Percentiles rank a stretch among this genome's conserved stretches.
phyloP scores from a whole-genome alignment of 495 filamentous ascomycete genomes.

The Lepraria neglecta region DNA sequence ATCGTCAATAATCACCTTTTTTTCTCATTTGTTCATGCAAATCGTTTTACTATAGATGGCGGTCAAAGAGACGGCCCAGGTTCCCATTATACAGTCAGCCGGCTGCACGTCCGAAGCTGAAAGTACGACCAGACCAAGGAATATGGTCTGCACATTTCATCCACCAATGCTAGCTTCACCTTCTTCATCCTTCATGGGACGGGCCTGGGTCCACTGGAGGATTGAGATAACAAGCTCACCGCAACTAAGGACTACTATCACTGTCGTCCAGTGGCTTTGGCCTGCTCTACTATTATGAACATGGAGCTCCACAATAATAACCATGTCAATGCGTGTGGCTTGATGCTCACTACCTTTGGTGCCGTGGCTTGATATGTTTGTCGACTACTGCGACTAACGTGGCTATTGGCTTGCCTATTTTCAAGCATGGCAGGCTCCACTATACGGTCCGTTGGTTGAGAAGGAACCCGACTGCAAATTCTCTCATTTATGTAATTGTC shows the following conservation, averaged over 20 bases:
- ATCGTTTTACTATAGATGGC: too few species aligned
- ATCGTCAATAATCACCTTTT: too few species aligned
- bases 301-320: constrained; percentile 4
- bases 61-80: too few species aligned
- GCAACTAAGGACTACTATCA: neutral
- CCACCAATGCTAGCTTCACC: too few species aligned
- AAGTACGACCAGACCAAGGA: too few species aligned
- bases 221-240: constrained; percentile 1
- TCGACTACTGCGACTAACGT: neutral
- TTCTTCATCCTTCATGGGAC: too few species aligned
- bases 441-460: neutral
- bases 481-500: neutral
- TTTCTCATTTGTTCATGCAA: too few species aligned
- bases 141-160: too few species aligned
- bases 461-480: neutral
- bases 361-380: constrained; percentile 2
- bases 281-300: neutral
- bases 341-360: constrained; percentile 2
- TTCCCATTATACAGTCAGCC: too few species aligned
- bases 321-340: constrained; percentile 19
- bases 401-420: neutral
- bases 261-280: neutral
- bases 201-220: too few species aligned
- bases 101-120: too few species aligned
- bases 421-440: neutral